A percentile compares a stretch with the other conserved stretches of the same genome.
Evolutionary conservation across 352 stramenopile species (phyloP).

Genomic region (Phytophthora crassamura): DNA sequence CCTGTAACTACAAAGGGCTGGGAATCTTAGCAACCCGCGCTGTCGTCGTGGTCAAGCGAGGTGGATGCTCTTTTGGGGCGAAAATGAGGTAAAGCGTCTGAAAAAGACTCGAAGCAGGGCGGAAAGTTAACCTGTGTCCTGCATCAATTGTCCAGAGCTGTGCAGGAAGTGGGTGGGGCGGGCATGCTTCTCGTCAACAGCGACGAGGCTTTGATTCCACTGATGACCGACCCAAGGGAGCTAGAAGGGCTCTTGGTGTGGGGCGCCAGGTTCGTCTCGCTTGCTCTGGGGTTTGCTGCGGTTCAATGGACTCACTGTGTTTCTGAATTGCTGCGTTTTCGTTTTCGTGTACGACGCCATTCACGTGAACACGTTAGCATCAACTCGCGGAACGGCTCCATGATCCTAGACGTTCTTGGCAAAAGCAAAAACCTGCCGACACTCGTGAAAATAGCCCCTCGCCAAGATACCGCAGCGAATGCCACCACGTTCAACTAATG

Average conservation of each 20-base stretch:
- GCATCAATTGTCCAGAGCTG: constrained; percentile 32
- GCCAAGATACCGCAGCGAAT: constrained; percentile 16
- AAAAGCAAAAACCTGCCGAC: constrained; percentile 62
- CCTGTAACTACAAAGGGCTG: constrained; percentile 71
- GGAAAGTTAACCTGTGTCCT: neutral
- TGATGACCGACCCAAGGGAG: constrained; percentile 73
- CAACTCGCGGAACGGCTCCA: constrained; percentile 47
- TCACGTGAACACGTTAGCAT: constrained; percentile 40
- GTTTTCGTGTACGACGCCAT: neutral
- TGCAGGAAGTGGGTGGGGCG: constrained; percentile 57
- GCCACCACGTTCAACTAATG: constrained; percentile 21
- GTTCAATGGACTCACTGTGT: constrained; percentile 14
- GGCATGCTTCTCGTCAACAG: constrained; percentile 76
- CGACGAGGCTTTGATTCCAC: constrained; percentile 63
- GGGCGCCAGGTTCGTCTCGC: constrained; percentile 57
- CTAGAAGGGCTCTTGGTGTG: constrained; percentile 59
- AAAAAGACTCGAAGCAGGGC: neutral
- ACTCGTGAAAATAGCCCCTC: constrained; percentile 52
- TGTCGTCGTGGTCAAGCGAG: constrained; percentile 74
- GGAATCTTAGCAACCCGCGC: constrained; percentile 60
- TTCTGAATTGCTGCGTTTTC: too few relatives aligned
- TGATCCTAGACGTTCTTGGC: constrained; percentile 49
- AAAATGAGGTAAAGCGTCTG: constrained; percentile 58
- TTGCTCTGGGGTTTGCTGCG: neutral
- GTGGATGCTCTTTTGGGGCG: constrained; percentile 65